These are phyloP conservation scores for Stentor coeruleus DNA, from an alignment of 73 alveolate species.

Conservation along the genomic window DNA sequence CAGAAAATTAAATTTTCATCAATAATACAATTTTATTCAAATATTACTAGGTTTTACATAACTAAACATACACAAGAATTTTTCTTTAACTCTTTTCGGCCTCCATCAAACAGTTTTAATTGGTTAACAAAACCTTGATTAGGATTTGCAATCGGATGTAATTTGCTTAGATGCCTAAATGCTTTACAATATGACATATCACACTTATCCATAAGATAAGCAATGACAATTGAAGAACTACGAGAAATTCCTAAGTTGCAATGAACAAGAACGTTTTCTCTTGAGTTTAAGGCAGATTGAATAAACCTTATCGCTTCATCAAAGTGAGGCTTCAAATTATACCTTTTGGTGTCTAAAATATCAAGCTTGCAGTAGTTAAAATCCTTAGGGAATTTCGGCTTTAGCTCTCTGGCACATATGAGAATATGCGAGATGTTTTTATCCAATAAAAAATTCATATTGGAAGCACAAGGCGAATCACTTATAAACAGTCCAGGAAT, in stretches of 20 bases:
- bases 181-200: conserved; percentile 66
- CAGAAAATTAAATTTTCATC: too few relatives aligned
- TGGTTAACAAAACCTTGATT: not conserved
- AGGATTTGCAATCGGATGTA: not conserved
- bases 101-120: not conserved
- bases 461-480: too few relatives aligned
- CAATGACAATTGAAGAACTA: conserved; percentile 76
- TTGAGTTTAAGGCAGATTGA: not conserved
- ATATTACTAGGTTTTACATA: too few relatives aligned
- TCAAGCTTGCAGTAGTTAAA: too few relatives aligned
- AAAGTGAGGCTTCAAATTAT: not conserved
- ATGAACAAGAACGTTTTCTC: conserved; percentile 20
- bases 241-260: conserved; percentile 84
- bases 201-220: conserved; percentile 71
- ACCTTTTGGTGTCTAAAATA: not conserved
- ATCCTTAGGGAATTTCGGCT: too few relatives aligned
- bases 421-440: too few relatives aligned
- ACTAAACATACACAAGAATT: too few relatives aligned
- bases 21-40: too few relatives aligned
- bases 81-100: too few relatives aligned
- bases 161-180: conserved; percentile 21
- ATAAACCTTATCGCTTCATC: conserved; percentile 13
- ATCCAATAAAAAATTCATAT: too few relatives aligned
- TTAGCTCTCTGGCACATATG: too few relatives aligned
- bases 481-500: too few relatives aligned